These are phyloP conservation scores for Penicillium coffeae DNA, from an alignment of 495 filamentous ascomycete genomes.

Conservation along the genomic window DNA sequence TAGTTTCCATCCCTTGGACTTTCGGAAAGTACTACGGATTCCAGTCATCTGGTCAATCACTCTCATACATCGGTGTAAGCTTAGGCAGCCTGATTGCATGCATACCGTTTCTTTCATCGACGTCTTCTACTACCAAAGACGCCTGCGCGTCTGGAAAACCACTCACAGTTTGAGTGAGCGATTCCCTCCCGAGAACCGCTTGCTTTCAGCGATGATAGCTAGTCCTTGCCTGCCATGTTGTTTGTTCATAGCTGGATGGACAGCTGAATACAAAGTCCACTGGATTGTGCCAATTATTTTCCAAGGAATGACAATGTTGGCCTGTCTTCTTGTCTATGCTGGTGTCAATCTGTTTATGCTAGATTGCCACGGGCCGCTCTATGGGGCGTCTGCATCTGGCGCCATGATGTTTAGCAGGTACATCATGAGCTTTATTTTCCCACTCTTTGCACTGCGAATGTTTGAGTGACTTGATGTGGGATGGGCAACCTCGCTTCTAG, in stretches of 20 bases:
- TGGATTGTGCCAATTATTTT: conserved; percentile 50
- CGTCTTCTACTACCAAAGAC: conserved; percentile 3
- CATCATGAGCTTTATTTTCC: neutral
- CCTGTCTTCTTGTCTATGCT: conserved; percentile 49
- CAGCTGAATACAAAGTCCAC: conserved; percentile 42
- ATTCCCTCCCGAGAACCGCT: conserved; percentile 4
- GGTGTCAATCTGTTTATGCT: neutral
- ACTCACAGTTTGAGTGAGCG: neutral
- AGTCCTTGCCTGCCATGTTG: conserved; percentile 47
- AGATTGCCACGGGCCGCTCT: conserved; percentile 1
- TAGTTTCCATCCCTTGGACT: neutral
- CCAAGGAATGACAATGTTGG: conserved; percentile 40
- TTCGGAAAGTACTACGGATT: neutral
- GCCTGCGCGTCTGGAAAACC: neutral
- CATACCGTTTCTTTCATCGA: neutral
- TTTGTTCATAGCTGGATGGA: conserved; percentile 63
- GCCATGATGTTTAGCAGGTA: conserved; percentile 5
- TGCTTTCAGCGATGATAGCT: conserved; percentile 5
- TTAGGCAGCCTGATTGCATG: conserved; percentile 2
- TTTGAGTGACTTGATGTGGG: neutral
- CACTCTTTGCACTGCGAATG: conserved; percentile 1
- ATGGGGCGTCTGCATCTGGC: conserved; percentile 3
- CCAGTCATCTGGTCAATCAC: neutral
- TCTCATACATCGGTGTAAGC: conserved; percentile 6
- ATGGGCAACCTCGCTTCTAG: conserved; percentile 1